Evolutionary conservation across 306 rosid genomes (phyloP).

Genomic region (Pyrus pyrifolia): DNA sequence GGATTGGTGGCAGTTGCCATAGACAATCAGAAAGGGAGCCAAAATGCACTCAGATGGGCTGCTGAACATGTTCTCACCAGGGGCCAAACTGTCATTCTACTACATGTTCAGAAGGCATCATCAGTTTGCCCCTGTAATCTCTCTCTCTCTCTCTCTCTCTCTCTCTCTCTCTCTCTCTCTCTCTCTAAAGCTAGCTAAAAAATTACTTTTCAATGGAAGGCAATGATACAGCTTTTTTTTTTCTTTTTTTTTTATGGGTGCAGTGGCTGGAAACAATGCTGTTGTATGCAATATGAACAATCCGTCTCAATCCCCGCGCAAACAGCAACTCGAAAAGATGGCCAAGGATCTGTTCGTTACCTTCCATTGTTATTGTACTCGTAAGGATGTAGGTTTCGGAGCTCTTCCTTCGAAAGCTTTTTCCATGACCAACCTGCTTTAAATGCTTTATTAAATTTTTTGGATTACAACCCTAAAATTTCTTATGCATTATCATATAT

Average conservation of each 20-base stretch:
- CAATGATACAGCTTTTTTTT: not conserved
- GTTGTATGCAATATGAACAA: slow-evolving; percentile 35
- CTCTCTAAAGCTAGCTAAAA: not conserved
- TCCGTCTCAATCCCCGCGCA: slow-evolving; percentile 37
- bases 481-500: not conserved
- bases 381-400: slow-evolving; percentile 61
- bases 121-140: slow-evolving; percentile 26
- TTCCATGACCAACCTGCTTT: not conserved
- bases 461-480: not conserved
- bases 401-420: not conserved
- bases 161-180: not conserved
- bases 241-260: not conserved
- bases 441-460: not conserved
- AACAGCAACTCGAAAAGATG: slow-evolving; percentile 39
- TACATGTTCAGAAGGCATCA: slow-evolving; percentile 49
- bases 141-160: slow-evolving; percentile 1
- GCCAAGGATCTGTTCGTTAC: slow-evolving; percentile 60
- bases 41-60: slow-evolving; percentile 78
- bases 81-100: slow-evolving; percentile 64
- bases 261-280: slow-evolving; percentile 47
- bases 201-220: not conserved
- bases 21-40: slow-evolving; percentile 82
- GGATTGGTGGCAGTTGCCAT: slow-evolving; percentile 77
- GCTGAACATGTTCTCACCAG: slow-evolving; percentile 55
- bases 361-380: slow-evolving; percentile 91